Evolutionary conservation across 345 rosid genomes (phyloP), one percentile per base, ranked within the genome.

Genomic region (Clarkia xantiana): DNA sequence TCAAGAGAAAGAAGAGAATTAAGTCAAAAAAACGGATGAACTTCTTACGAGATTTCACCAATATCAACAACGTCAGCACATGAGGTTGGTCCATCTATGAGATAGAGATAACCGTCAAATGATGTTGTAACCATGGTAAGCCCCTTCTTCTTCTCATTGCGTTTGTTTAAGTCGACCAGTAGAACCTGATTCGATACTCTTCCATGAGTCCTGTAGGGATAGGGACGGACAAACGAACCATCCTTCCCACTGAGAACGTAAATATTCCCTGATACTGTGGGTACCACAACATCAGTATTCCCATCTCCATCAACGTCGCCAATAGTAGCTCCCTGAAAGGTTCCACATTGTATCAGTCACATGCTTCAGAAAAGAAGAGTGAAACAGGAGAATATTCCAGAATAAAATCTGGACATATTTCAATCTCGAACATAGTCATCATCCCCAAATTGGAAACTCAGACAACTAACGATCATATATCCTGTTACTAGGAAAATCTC

Each of bases 241-340:
- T 93, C 99, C 71, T 76, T 87, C 60, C 99, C 97, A 44, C 88
- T 85, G 23, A 93, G 86, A 58, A 87, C 97, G 55, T 78, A 82
- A 45, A 87, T 77, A 64, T 84, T 84, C 60, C 99, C 99, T 0
- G 97, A 87, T 57, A 87, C 45, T 9, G 99, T 87, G 47, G 99
- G 88, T 62, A 93, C 75, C 14, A 93, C 99, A 55, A 93, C 72
- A 62, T 87, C 97, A 29, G 99, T 84, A 56, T 64, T 86, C 40
- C 97, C 99, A 60, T 93, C 99, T 18, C 99, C 97, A 67, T 93
- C 83, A 55, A 93, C 88, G 68, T 93, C 99, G 38, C 99, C 97
- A 20, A 93, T 54, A 19, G 97, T 64, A 40, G 91, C 86, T 45
- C 94, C 95, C 97, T 93, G 77, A 45, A 52, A 47, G 64, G 72